phyloP scores from a whole-genome alignment of 306 rosid genomes.

The Gillenia trifoliata region DNA sequence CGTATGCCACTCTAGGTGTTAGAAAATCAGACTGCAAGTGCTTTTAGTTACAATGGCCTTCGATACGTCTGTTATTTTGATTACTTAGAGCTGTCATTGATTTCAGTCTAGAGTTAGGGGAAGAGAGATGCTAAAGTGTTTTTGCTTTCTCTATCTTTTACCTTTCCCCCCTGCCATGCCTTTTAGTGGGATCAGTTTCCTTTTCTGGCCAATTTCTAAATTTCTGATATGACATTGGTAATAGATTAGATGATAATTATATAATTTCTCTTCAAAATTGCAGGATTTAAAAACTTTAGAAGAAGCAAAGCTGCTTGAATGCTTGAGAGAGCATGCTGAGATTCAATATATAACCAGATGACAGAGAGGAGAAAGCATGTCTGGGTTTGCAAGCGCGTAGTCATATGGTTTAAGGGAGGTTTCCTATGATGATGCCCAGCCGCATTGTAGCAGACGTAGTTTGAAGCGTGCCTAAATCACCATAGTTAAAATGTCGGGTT shows the following conservation, averaged over 20 bases:
- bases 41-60: not conserved
- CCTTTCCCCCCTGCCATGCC: too few species aligned
- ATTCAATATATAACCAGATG: slow-evolving; percentile 56
- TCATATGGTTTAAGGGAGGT: too few species aligned
- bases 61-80: not conserved
- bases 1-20: slow-evolving; percentile 11
- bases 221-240: not conserved
- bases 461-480: too few species aligned
- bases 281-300: slow-evolving; percentile 94
- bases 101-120: not conserved
- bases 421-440: too few species aligned
- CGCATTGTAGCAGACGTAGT: too few species aligned
- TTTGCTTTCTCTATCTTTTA: not conserved
- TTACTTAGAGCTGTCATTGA: not conserved
- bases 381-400: too few species aligned
- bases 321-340: slow-evolving; percentile 82
- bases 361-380: slow-evolving; percentile 9
- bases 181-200: too few species aligned
- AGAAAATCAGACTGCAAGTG: not conserved
- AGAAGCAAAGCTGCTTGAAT: slow-evolving; percentile 97
- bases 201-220: not conserved
- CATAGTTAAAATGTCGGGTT: too few species aligned
- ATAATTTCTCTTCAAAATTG: slow-evolving; percentile 6
- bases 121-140: not conserved
- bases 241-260: not conserved